Evolutionary conservation across 305 asterid species (phyloP).

Genomic region (Rubia tinctorum): DNA sequence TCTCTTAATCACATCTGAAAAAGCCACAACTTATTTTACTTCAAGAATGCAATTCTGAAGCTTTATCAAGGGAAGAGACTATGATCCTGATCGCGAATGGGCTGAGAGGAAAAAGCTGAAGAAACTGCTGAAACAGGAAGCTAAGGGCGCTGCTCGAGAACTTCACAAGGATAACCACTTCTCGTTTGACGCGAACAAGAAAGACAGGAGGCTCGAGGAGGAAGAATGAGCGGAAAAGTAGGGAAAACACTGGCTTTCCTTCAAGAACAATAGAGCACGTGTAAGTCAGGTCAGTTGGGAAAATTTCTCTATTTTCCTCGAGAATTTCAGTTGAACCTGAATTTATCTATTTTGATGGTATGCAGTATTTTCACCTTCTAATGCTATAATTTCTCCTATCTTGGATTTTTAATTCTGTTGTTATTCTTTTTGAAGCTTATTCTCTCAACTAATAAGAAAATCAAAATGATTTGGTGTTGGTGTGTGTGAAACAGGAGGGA

Average conservation of each 20-base stretch:
- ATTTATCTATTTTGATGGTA: too few relatives aligned
- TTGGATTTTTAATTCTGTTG: too few relatives aligned
- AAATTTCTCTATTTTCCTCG: conserved; percentile 10
- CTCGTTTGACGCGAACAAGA: conserved; percentile 64
- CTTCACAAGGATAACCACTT: conserved; percentile 77
- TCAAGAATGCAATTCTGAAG: conserved; percentile 37
- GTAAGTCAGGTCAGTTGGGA: conserved; percentile 90
- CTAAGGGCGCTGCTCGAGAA: conserved; percentile 76
- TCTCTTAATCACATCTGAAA: not conserved
- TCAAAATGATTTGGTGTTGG: too few relatives aligned
- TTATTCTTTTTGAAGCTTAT: too few relatives aligned
- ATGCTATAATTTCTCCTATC: too few relatives aligned
- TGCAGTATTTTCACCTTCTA: too few relatives aligned
- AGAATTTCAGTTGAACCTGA: too few relatives aligned
- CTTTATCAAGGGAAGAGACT: conserved; percentile 92
- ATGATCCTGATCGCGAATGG: conserved; percentile 90
- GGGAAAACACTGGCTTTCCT: conserved; percentile 76
- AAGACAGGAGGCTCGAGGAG: conserved; percentile 43
- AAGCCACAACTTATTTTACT: not conserved
- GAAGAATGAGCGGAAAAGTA: conserved; percentile 72
- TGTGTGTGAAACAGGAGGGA: too few relatives aligned
- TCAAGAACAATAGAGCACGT: conserved; percentile 95
- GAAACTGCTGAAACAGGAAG: conserved; percentile 57
- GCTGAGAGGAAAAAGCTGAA: conserved; percentile 69
- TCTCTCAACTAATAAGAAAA: too few relatives aligned